phyloP scores from a whole-genome alignment of 2,329 filamentous ascomycete species.

The Bipolaris zeicola region DNA sequence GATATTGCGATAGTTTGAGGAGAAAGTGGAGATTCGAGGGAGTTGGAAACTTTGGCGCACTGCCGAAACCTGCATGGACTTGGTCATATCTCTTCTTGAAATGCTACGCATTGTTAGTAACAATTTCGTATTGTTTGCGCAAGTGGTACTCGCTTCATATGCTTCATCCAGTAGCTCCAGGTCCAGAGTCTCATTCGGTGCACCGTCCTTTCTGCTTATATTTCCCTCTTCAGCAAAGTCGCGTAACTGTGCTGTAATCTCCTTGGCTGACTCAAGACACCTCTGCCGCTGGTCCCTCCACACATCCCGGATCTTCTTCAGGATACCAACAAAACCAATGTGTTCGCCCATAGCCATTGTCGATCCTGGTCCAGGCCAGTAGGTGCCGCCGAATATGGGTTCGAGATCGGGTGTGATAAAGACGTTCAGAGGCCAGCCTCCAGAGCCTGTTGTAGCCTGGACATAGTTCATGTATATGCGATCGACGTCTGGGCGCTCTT shows the following conservation, averaged over 20 bases:
- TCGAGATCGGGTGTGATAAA: conserved; percentile 93
- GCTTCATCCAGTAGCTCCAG: conserved; percentile 92
- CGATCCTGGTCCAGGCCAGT: conserved; percentile 84
- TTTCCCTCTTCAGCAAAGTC: conserved; percentile 91
- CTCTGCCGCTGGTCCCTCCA: conserved; percentile 86
- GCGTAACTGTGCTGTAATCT: conserved; percentile 78
- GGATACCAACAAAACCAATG: conserved; percentile 80
- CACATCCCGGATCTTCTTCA: conserved; percentile 73
- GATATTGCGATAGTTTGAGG: conserved; percentile 73
- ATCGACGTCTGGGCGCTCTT: conserved; percentile 92
- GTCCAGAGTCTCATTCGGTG: conserved; percentile 73
- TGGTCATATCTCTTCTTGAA: conserved; percentile 33
- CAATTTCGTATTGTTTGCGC: background rate
- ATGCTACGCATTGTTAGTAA: conserved; percentile 18
- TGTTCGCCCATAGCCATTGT: conserved; percentile 57
- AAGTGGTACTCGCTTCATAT: conserved; percentile 56
- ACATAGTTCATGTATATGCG: conserved; percentile 99
- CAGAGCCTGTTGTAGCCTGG: conserved; percentile 85
- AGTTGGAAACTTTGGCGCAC: conserved; percentile 86
- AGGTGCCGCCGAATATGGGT: conserved; percentile 94
- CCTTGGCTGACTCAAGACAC: conserved; percentile 81
- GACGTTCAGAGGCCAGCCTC: conserved; percentile 95
- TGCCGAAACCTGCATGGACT: conserved; percentile 64
- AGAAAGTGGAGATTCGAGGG: conserved; percentile 84
- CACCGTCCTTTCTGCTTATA: conserved; percentile 54